These are phyloP conservation scores for Syncephalastrum monosporum DNA, from an alignment of 371 early-diverging fungal species.

Conservation along the genomic window DNA sequence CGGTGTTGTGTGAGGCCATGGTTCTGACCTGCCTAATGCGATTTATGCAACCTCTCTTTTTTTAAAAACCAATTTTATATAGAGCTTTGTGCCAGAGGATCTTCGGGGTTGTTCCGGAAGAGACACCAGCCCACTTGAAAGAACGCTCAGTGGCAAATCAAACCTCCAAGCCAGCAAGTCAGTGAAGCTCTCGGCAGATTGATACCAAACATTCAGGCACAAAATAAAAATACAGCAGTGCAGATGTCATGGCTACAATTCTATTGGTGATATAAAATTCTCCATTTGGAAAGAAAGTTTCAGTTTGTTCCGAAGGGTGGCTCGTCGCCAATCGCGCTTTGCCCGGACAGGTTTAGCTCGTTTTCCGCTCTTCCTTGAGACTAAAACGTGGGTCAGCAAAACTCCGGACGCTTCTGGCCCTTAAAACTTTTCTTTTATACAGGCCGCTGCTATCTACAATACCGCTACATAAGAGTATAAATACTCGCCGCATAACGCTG, in stretches of 20 bases:
- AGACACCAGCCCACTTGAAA: constrained; percentile 40
- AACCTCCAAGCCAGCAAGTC: neutral
- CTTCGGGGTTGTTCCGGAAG: constrained; percentile 41
- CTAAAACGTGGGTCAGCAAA: too few species aligned
- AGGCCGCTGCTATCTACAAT: neutral
- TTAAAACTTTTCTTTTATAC: constrained; percentile 5
- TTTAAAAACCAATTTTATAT: neutral
- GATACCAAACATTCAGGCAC: neutral
- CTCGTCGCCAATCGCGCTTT: neutral
- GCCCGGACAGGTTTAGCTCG: too few species aligned
- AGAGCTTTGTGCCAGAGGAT: constrained; percentile 42
- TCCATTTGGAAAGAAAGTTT: constrained; percentile 22
- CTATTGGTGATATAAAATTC: constrained; percentile 5
- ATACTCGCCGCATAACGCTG: too few species aligned
- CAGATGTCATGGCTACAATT: neutral
- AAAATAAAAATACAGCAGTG: constrained; percentile 1
- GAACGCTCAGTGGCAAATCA: constrained; percentile 20
- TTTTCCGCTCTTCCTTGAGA: too few species aligned
- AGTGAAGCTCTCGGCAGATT: too few species aligned
- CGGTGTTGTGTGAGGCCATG: neutral
- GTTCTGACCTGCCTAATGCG: neutral
- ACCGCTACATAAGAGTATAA: too few species aligned
- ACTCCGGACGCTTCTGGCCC: neutral
- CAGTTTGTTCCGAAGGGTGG: constrained; percentile 15
- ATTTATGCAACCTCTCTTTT: too few species aligned